These are phyloP conservation scores for Gaeumannomyces tritici DNA, from an alignment of 2,329 filamentous ascomycete genomes.

Conservation along the genomic window DNA sequence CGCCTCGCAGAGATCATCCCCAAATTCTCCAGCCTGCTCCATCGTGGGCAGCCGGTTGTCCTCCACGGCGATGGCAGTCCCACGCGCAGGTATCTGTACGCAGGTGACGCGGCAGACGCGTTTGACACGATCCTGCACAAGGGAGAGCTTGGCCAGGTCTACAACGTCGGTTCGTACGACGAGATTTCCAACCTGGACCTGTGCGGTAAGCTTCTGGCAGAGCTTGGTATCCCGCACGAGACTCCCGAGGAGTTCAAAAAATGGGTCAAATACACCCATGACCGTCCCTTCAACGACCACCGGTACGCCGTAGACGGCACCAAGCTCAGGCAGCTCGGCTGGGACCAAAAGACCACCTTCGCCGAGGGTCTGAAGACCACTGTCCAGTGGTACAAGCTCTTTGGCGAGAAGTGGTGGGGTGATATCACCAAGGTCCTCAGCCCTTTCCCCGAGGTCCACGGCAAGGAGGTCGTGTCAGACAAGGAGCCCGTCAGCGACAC, in stretches of 20 bases:
- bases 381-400: slow-evolving; percentile 60
- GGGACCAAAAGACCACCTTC: slow-evolving; percentile 58
- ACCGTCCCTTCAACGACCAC: slow-evolving; percentile 71
- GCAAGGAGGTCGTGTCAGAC: slow-evolving; percentile 45
- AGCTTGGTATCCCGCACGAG: slow-evolving; percentile 47
- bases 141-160: slow-evolving; percentile 63
- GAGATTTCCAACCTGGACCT: slow-evolving; percentile 68
- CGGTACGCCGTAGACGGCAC: slow-evolving; percentile 63
- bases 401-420: slow-evolving; percentile 63
- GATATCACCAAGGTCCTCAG: slow-evolving; percentile 60
- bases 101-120: slow-evolving; percentile 69
- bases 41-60: slow-evolving; percentile 55
- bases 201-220: slow-evolving; percentile 52
- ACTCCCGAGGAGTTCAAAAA: slow-evolving; percentile 43
- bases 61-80: slow-evolving; percentile 70
- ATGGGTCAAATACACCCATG: slow-evolving; percentile 66
- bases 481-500: slow-evolving; percentile 26
- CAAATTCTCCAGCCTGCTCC: slow-evolving; percentile 67
- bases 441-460: slow-evolving; percentile 53
- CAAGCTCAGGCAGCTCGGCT: slow-evolving; percentile 58
- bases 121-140: slow-evolving; percentile 79
- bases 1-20: slow-evolving; percentile 62
- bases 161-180: slow-evolving; percentile 73
- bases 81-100: slow-evolving; percentile 68
- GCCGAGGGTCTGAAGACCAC: slow-evolving; percentile 53